Percentiles rank a stretch among this genome's conserved stretches.
Evolutionary conservation across 371 early-diverging fungal genomes (phyloP).

Genomic region (Mucor lusitanicus): DNA sequence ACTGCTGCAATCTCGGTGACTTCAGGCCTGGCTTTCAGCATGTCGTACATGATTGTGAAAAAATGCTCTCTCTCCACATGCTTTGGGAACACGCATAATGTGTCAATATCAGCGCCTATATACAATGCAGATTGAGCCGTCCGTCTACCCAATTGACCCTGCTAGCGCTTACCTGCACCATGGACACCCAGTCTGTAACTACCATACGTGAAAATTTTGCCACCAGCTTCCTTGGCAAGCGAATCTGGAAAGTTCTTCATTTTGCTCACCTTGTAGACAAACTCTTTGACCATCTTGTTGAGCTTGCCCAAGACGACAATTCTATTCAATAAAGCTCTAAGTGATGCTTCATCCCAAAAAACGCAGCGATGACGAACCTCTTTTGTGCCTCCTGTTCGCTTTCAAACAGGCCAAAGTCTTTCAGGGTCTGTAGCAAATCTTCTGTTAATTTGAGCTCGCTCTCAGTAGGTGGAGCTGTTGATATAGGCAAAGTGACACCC

Average conservation of each 20-base stretch:
- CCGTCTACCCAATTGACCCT: neutral
- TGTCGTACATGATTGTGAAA: conserved; percentile 88
- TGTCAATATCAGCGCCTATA: conserved; percentile 98
- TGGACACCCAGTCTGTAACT: conserved; percentile 99
- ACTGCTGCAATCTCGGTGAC: conserved; percentile 91
- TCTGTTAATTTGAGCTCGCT: conserved; percentile 68
- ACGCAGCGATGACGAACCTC: conserved; percentile 25
- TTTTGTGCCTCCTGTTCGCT: conserved; percentile 64
- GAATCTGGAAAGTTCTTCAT: conserved; percentile 76
- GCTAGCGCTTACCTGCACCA: conserved; percentile 66
- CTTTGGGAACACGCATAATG: conserved; percentile 96
- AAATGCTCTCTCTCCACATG: conserved; percentile 96
- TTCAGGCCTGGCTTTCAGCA: conserved; percentile 80
- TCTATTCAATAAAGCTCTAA: conserved; percentile 41
- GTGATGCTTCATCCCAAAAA: too few species aligned
- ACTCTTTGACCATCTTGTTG: conserved; percentile 85
- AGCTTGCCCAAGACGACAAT: conserved; percentile 89
- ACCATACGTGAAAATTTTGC: conserved; percentile 99
- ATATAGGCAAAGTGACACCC: conserved; percentile 74
- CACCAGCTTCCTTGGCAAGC: conserved; percentile 87
- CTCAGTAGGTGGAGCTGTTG: conserved; percentile 46
- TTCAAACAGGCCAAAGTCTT: conserved; percentile 76
- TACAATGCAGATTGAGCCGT: neutral
- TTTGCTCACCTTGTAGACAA: conserved; percentile 77
- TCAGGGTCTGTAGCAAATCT: conserved; percentile 64